Conservation (phyloP, 2,329 filamentous ascomycete genomes). For the Tolypocladium ovalisporum region DNA sequence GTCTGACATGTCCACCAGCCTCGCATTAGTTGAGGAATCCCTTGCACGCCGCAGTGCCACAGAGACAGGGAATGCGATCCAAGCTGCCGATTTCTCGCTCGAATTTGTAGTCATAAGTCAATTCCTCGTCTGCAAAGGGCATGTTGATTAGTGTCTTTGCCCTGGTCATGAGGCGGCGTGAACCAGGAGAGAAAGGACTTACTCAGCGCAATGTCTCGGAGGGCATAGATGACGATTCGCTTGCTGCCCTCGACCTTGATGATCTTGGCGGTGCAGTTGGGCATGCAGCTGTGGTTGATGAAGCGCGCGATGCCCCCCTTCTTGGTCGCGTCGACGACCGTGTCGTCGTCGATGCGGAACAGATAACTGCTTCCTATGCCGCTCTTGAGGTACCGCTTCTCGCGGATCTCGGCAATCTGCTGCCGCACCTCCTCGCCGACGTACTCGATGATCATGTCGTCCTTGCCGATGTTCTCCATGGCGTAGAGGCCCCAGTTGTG, state of each 20-base stretch:
- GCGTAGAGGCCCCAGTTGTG: slow-evolving; percentile 98
- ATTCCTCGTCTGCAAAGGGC: slow-evolving; percentile 69
- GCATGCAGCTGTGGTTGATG: slow-evolving; percentile 97
- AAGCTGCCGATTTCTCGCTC: slow-evolving; percentile 91
- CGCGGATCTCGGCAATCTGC: slow-evolving; percentile 92
- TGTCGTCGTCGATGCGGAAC: slow-evolving; percentile 96
- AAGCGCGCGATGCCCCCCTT: slow-evolving; percentile 96
- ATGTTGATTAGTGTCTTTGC: slow-evolving; percentile 11
- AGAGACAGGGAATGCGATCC: slow-evolving; percentile 94
- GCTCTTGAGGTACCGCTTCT: slow-evolving; percentile 85
- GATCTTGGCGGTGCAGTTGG: slow-evolving; percentile 98
- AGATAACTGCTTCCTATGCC: slow-evolving; percentile 96
- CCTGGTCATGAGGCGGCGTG: neutral
- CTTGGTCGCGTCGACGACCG: slow-evolving; percentile 96
- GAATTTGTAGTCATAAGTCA: slow-evolving; percentile 99
- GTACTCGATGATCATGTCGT: slow-evolving; percentile 99
- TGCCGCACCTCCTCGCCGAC: slow-evolving; percentile 96
- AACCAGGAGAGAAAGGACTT: slow-evolving; percentile 30
- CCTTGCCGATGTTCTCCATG: slow-evolving; percentile 91
- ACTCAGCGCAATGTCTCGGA: slow-evolving; percentile 93
- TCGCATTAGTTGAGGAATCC: slow-evolving; percentile 85
- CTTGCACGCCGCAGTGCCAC: slow-evolving; percentile 92
- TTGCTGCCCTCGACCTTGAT: slow-evolving; percentile 98
- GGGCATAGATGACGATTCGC: slow-evolving; percentile 95
- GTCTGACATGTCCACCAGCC: neutral